Percentiles rank a stretch among this genome's conserved stretches.
Evolutionary conservation across 345 rosid genomes (phyloP).

Genomic region (Mangifera indica): DNA sequence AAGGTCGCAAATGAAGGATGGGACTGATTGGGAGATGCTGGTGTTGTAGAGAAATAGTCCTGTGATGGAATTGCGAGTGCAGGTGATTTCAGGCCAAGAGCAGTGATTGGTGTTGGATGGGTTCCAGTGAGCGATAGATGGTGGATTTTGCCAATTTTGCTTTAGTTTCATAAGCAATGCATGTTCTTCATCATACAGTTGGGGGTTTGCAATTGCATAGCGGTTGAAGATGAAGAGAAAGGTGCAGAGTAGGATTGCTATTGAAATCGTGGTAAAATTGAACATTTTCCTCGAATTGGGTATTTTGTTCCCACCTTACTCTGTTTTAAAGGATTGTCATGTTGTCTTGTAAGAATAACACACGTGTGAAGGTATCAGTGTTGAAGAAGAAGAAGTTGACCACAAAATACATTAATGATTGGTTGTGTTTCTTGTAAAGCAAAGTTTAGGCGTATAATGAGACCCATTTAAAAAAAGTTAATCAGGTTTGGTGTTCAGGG

Average conservation of each 20-base stretch:
- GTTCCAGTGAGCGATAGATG: slow-evolving; percentile 46
- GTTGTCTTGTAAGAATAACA: no score
- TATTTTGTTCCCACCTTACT: neutral
- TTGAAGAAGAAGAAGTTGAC: no score
- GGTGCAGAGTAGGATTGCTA: slow-evolving; percentile 4
- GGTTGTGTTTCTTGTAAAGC: no score
- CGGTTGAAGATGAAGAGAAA: slow-evolving; percentile 13
- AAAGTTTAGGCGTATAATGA: no score
- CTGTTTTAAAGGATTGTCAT: no score
- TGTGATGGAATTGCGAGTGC: slow-evolving; percentile 38
- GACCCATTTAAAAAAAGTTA: no score
- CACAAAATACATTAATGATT: no score
- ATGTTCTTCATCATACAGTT: slow-evolving; percentile 32
- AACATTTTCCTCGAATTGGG: neutral
- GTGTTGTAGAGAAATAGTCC: slow-evolving; percentile 17
- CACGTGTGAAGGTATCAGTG: no score
- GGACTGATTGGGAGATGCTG: no score
- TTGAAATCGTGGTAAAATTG: neutral
- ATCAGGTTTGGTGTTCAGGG: no score
- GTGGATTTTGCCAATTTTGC: slow-evolving; percentile 44
- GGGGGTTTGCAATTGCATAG: slow-evolving; percentile 11
- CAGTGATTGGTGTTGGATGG: slow-evolving; percentile 42
- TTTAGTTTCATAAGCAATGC: slow-evolving; percentile 33
- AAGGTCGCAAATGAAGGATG: slow-evolving; percentile 54
- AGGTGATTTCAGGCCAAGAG: slow-evolving; percentile 52